Base-by-base conservation (phyloP, 1,284 basidiomycete genomes). In the Ganoderma boninense region DNA sequence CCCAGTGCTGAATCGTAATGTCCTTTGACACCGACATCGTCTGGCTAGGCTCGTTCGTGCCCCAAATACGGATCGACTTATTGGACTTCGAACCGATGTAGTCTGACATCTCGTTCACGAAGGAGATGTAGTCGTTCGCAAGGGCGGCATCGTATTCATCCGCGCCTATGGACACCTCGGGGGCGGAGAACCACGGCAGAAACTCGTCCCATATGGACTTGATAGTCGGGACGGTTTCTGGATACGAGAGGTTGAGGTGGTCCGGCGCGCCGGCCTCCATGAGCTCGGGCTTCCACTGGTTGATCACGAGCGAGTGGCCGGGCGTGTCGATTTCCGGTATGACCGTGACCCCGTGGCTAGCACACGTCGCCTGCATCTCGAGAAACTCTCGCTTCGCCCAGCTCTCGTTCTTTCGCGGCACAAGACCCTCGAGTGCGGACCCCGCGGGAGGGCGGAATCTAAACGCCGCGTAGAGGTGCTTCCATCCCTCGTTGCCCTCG, bases 261-360 rank as follows among this genome's bases (percentile, higher is more conserved):
- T 82, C 72, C 68, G 79, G 75, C 73, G 77, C 56, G 60, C 77
- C 71, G 46, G 57, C 62, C 67, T 81, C 73, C 72, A 78, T 82
- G 32, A 84, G 76, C 68, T 83, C 75, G 1, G 82, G 82, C 68
- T 83, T 83, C 83, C 83, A 84, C 64, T 83, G 82, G 10, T 76
- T 78, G 62, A 84, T 81, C 8, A 80, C 81, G 46, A 83, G 76
- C 0, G 82, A 81, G 69, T 84, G 82, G 0, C 82, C 83, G 1
- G 82, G 80, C 3, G 77, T 77, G 69, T 84, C 83, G 52, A 84
- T 76, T 74, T 84, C 83, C 1, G 83, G 82, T 20, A 84, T 75
- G 43, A 84, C 40, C 16, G 75, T 71, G 38, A 79, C 71, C 5
- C 78, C 79, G 63, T 77, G 75, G 29, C 63, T 59, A 2, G 74